Evolutionary conservation across 108 stramenopile species (phyloP).

Genomic region (Poteriospumella lacustris): DNA sequence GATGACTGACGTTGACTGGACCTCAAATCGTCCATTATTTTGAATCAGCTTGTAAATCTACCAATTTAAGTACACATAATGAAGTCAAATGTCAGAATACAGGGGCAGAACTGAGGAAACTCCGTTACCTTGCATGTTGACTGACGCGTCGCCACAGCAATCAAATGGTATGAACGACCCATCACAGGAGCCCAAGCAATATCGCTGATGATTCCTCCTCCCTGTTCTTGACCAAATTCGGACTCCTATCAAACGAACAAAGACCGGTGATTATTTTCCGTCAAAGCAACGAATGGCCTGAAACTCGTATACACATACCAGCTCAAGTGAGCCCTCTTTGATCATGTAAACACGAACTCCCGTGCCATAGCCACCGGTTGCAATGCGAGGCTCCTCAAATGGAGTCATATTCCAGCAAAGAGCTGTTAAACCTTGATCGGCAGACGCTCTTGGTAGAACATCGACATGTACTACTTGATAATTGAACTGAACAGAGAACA

Average conservation of each 20-base stretch:
- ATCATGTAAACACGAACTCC: not conserved
- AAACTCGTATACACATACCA: not conserved
- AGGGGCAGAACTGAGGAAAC: too few species aligned
- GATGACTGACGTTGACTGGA: not conserved
- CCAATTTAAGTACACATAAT: constrained; percentile 1
- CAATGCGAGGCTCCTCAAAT: constrained; percentile 81
- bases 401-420: constrained; percentile 79
- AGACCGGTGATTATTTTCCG: too few species aligned
- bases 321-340: not conserved
- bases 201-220: constrained; percentile 66
- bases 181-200: constrained; percentile 91
- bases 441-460: constrained; percentile 20
- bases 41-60: not conserved
- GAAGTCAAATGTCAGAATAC: constrained; percentile 4
- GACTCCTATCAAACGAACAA: not conserved
- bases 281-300: too few species aligned
- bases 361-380: constrained; percentile 25
- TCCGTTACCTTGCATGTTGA: constrained; percentile 21
- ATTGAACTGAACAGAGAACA: not conserved
- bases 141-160: constrained; percentile 48
- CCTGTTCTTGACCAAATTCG: constrained; percentile 45
- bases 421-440: constrained; percentile 63
- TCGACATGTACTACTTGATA: constrained; percentile 34
- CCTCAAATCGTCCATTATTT: not conserved
- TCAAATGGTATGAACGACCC: constrained; percentile 76